Evolutionary conservation across 164 flowering plant species (phyloP).

Genomic region (Santalum album): DNA sequence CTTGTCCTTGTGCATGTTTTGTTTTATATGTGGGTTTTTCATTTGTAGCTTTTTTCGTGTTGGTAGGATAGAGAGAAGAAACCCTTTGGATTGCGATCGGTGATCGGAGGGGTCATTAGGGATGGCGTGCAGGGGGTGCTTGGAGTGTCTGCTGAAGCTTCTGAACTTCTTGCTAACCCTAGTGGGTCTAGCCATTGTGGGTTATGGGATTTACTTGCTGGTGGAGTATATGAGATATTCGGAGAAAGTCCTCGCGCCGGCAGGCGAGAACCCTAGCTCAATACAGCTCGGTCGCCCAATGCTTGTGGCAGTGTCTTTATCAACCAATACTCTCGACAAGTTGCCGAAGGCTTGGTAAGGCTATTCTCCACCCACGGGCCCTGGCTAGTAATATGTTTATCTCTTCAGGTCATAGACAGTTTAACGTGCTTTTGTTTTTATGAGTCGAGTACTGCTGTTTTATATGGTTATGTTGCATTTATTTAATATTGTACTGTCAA

Average conservation of each 20-base stretch:
- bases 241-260: conserved; percentile 10
- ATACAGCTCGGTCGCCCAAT: conserved; percentile 74
- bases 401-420: no score
- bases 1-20: no score
- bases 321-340: conserved; percentile 44
- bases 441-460: background rate
- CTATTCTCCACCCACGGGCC: background rate
- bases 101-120: conserved; percentile 6
- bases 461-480: background rate
- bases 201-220: conserved; percentile 85
- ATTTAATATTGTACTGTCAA: background rate
- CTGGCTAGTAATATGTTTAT: no score
- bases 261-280: conserved; percentile 14
- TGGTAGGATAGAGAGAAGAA: no score
- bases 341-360: conserved; percentile 88
- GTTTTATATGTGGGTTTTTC: no score
- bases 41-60: no score
- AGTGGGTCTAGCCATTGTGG: conserved; percentile 81
- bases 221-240: conserved; percentile 42
- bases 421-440: background rate
- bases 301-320: conserved; percentile 57
- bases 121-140: conserved; percentile 82
- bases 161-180: conserved; percentile 71
- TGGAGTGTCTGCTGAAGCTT: conserved; percentile 78
- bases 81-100: conserved; percentile 4